A percentile compares a stretch with the other conserved stretches of the same genome.
Evolutionary conservation across 192 early-diverging fungal species (phyloP).

Genomic region (Anaeromyces robustus): DNA sequence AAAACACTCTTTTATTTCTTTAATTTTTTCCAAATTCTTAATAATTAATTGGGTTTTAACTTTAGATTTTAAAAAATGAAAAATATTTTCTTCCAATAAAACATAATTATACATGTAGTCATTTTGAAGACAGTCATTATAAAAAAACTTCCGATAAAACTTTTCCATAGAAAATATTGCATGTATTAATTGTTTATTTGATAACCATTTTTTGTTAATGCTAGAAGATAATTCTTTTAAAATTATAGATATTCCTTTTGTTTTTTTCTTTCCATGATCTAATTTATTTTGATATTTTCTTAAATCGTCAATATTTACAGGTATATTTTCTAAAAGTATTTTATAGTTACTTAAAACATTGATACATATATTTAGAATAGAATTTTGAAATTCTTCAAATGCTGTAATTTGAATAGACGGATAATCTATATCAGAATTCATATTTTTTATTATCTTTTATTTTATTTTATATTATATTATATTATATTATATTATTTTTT

Average conservation of each 20-base stretch:
- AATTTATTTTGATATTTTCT: neutral
- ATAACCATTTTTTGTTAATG: neutral
- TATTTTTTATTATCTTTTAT: too few relatives aligned
- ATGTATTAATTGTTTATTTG: neutral
- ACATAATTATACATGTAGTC: neutral
- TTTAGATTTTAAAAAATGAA: neutral
- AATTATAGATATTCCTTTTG: neutral
- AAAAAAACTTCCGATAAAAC: neutral
- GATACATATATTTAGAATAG: neutral
- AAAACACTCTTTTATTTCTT: neutral
- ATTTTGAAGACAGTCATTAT: neutral
- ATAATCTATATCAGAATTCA: neutral
- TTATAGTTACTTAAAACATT: neutral
- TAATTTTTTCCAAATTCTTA: neutral
- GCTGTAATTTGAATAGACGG: neutral
- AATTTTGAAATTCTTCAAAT: neutral
- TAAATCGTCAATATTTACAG: neutral
- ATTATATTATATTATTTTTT: too few relatives aligned
- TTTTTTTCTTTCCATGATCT: neutral
- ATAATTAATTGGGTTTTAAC: neutral
- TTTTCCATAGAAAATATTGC: neutral
- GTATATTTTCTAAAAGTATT: neutral
- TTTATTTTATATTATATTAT: too few relatives aligned
- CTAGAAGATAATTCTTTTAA: neutral
- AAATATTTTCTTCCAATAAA: neutral